Evolutionary conservation across 257 asterid genomes (phyloP).

Genomic region (Solanum clarkiae): DNA sequence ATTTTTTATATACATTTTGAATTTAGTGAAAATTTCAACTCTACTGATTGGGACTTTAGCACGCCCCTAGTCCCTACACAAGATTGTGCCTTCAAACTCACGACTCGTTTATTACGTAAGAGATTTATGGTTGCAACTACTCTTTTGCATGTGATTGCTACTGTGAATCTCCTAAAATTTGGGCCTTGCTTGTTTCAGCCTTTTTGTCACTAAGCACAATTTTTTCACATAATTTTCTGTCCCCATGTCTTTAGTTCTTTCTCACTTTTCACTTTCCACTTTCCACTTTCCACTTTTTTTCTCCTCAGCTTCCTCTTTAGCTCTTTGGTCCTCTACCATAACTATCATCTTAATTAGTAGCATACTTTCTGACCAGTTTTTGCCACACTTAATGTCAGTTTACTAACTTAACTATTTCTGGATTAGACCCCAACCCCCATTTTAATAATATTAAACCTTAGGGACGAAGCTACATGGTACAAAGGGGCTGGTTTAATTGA

Average conservation of each 20-base stretch:
- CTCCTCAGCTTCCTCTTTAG: background rate
- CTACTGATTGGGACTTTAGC: background rate
- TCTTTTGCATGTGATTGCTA: background rate
- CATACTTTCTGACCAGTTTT: background rate
- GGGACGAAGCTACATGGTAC: background rate
- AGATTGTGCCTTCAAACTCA: background rate
- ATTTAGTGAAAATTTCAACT: background rate
- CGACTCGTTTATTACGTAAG: background rate
- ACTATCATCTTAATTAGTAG: background rate
- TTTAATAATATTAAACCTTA: background rate
- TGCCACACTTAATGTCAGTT: background rate
- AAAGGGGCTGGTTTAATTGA: background rate
- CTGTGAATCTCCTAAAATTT: background rate
- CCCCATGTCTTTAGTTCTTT: background rate
- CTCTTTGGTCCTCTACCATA: background rate
- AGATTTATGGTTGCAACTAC: background rate
- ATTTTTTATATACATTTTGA: background rate
- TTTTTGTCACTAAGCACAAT: background rate
- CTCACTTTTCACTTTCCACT: background rate
- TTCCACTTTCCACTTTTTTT: background rate
- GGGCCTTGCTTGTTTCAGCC: background rate
- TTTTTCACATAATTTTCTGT: background rate
- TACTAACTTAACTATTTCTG: background rate
- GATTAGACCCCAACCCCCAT: background rate
- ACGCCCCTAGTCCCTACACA: background rate